Base-by-base conservation (phyloP, 106 monocot genomes). In the Dioscorea zingiberensis region DNA sequence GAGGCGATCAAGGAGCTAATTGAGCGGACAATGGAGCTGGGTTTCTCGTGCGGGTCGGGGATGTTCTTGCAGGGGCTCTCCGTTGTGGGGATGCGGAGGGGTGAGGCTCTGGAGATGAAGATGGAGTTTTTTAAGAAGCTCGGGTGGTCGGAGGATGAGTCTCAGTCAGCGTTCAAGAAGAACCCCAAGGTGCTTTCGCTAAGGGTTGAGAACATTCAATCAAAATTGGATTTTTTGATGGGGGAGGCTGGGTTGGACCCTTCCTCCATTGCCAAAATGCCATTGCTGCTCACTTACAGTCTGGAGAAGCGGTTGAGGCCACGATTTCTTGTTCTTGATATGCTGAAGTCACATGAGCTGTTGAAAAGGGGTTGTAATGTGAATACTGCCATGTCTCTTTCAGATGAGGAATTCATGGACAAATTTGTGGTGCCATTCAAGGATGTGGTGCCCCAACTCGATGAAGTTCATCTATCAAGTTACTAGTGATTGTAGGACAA, bases 121-220 rank as follows among this genome's bases (percentile, higher is more conserved):
- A 21, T 67, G 5, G 55, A 48, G 26, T 26, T 81, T 1, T 68
- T 73, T 28, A 48, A 45, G 63, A 59, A 54, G 22, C 61, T 63
- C 21, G 76, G 76, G 13, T 76, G 67, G 72, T 73, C 81, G 14
- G 32, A 68, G 46, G 72, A 64, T 2, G 76, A 77, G n/a, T 4
- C 68, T 0, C 27, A 22, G 1, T 29, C n/a, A 2, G 69, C 65
- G 13, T 67, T 81, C 54, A 66, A 12, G 47, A 67, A 63, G 44
- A 27, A 48, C 18, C 81, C 81, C 3, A 23, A 27, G 4, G 18
- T 62, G 17, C 14, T 81, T 2, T 10, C 13, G 4, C 27, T 68
- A 10, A 28, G 68, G 6, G 81, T 59, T 44, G 63, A 73, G 38
- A 54, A 63, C 10, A 19, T 81, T 12, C 25, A 49, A 44, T n/a